These are phyloP conservation scores for Grifola frondosa DNA, from an alignment of 1,284 basidiomycete genomes.

Conservation along the genomic window DNA sequence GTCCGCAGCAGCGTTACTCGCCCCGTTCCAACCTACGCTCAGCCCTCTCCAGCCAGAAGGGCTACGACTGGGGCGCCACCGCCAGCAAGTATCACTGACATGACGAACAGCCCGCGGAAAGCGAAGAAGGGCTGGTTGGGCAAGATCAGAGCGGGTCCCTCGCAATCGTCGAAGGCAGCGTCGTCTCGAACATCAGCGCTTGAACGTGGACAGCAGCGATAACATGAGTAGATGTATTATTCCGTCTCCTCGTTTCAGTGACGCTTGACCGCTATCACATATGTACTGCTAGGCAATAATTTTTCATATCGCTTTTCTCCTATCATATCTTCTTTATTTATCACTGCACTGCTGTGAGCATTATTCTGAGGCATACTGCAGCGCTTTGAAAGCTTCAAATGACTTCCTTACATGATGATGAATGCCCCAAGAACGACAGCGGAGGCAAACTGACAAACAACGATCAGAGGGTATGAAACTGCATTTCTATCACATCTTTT, in stretches of 20 bases:
- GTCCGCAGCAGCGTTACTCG: conserved; percentile 48
- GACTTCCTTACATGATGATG: no score
- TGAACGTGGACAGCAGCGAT: conserved; percentile 19
- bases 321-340: no score
- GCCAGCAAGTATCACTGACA: conserved; percentile 48
- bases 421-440: no score
- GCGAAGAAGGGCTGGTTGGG: conserved; percentile 34
- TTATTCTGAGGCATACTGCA: no score
- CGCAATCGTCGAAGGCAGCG: conserved; percentile 12
- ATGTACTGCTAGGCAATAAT: conserved; percentile 19
- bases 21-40: conserved; percentile 34
- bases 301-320: no score
- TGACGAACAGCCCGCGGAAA: conserved; percentile 63
- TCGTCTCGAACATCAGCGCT: conserved; percentile 18
- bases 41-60: conserved; percentile 24
- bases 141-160: conserved; percentile 27
- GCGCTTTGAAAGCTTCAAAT: no score
- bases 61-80: conserved; percentile 25
- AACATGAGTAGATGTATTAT: neutral
- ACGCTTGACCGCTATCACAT: conserved; percentile 12
- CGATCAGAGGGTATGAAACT: no score
- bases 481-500: no score
- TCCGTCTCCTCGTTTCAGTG: neutral
- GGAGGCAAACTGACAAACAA: no score
- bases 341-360: no score